Percentiles rank a stretch among this genome's conserved stretches.
Conservation (phyloP, 257 asterid genomes). For the Catharanthus roseus region DNA sequence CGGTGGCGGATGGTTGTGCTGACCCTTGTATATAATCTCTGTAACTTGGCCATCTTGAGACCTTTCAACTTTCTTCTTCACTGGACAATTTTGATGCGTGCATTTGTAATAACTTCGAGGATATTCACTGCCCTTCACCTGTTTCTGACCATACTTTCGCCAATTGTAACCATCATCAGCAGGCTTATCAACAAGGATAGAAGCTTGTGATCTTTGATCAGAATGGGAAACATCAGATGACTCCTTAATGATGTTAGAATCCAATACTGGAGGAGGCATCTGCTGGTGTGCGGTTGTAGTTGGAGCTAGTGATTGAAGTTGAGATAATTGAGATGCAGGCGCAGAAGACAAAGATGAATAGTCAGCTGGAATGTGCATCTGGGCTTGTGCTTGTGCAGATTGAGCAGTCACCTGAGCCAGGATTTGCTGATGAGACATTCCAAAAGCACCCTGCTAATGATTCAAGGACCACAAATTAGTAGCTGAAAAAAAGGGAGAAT, state of each 20-base stretch:
- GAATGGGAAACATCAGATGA: conserved; percentile 33
- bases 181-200: conserved; percentile 46
- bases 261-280: conserved; percentile 23
- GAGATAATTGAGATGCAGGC: conserved; percentile 25
- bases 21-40: conserved; percentile 60
- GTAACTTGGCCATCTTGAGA: conserved; percentile 49
- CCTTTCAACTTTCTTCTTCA: conserved; percentile 65
- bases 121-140: conserved; percentile 53
- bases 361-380: conserved; percentile 33
- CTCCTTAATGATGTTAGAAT: conserved; percentile 26
- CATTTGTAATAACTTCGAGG: conserved; percentile 71
- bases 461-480: conserved; percentile 18
- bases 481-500: conserved; percentile 2
- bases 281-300: conserved; percentile 26
- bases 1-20: conserved; percentile 63
- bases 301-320: conserved; percentile 22
- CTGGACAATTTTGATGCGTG: conserved; percentile 59
- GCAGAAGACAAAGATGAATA: conserved; percentile 38
- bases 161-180: conserved; percentile 53
- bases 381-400: conserved; percentile 35
- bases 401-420: conserved; percentile 49
- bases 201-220: conserved; percentile 44
- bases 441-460: conserved; percentile 42
- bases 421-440: conserved; percentile 53
- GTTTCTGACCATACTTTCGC: conserved; percentile 57